A percentile compares a stretch with the other conserved stretches of the same genome.
Evolutionary conservation across 805 yeast genomes (phyloP).

Genomic region (Hanseniaspora hatyaiensis): DNA sequence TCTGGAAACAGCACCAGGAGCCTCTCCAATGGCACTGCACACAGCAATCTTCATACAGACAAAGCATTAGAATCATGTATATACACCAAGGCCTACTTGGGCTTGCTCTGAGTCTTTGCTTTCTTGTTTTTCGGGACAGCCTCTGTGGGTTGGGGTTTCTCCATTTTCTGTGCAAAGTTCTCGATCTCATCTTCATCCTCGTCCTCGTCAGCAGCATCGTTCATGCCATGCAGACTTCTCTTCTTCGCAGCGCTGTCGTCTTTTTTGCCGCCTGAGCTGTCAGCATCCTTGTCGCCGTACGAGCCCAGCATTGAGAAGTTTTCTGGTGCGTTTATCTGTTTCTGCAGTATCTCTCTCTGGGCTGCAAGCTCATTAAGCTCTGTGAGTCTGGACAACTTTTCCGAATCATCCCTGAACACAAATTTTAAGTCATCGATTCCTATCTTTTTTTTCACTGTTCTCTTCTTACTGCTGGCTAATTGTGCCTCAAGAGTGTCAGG

Average conservation of each 20-base stretch:
- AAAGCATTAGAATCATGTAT: too few species aligned
- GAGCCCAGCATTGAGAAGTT: slow-evolving; percentile 14
- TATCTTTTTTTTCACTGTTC: slow-evolving; percentile 1
- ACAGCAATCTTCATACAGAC: too few species aligned
- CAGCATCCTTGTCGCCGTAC: slow-evolving; percentile 10
- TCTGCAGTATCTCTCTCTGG: slow-evolving; percentile 14
- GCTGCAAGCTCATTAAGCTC: slow-evolving; percentile 12
- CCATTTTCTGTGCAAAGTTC: neutral
- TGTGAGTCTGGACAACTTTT: slow-evolving; percentile 13
- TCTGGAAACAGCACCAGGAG: too few species aligned
- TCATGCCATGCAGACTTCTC: neutral
- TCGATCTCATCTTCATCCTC: slow-evolving; percentile 10
- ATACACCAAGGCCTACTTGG: too few species aligned
- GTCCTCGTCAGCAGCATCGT: slow-evolving; percentile 4
- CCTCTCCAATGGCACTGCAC: too few species aligned
- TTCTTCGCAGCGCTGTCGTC: too few species aligned
- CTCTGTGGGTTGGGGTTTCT: neutral
- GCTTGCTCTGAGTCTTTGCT: too few species aligned
- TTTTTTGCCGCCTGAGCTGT: too few species aligned
- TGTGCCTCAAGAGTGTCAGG: neutral
- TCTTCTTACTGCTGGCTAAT: neutral
- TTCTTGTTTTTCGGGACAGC: too few species aligned
- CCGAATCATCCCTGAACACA: slow-evolving; percentile 12
- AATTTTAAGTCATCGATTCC: slow-evolving; percentile 13
- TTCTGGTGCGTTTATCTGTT: slow-evolving; percentile 14